Evolutionary conservation across 2,329 filamentous ascomycete species (phyloP), one percentile per base, ranked within the genome.

Genomic region (Cladorrhinum sp.): DNA sequence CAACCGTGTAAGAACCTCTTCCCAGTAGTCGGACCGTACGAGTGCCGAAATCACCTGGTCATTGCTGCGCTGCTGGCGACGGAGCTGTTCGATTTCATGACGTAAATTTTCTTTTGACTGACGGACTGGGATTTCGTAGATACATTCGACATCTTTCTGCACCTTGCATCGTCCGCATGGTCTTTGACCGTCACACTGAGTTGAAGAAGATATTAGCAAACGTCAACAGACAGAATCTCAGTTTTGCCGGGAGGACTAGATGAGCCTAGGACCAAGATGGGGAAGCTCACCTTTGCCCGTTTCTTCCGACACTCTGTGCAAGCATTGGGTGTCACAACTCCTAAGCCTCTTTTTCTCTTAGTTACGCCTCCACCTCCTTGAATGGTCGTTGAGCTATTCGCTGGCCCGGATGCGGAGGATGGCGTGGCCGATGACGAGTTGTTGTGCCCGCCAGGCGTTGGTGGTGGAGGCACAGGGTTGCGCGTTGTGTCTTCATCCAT

Each of bases 21-120:
- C 81, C 76, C 80, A 80, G 6, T 81, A 70, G 5, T 81, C 78
- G 1, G 81, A 75, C 10, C 77, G 77, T 4, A 75, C 71, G 51
- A 88, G 77, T 9, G 84, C 85, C 2, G 78, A 74, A 25, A 88
- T 74, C 53, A 88, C 78, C 27, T 78, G 78, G 24, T 87, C 81
- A 69, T 74, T 84, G 50, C 79, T 79, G 22, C 78, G 79, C 67
- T 86, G 81, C 48, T 81, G 79, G 16, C 77, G 76, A 52, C 81
- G 81, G 36, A 88, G 73, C 24, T 72, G 73, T 57, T 87, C 85
- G 62, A 87, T 85, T 67, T 87, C 85, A 67, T 75, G 76, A 50
- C 85, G 80, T 4, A 88, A 77, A 56, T 81, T 79, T 62, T 87
- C 85, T 63, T 88, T 88, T 10, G 84, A 86, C 65, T 86, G 84